These are phyloP conservation scores for Sabuloglossum arenarium DNA, from an alignment of 495 filamentous ascomycete species.

Conservation along the genomic window DNA sequence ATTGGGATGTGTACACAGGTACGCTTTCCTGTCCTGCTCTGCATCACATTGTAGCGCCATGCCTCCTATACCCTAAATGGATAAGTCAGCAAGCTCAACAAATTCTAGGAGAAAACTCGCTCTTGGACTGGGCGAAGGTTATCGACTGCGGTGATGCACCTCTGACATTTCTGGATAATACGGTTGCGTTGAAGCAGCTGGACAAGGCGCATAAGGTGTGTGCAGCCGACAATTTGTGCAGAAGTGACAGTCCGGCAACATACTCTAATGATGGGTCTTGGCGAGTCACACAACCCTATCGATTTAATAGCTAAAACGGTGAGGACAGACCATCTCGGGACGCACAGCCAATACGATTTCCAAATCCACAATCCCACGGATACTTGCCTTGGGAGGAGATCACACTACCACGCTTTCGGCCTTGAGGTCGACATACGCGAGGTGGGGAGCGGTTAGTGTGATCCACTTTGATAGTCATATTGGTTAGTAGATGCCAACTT, in stretches of 20 bases:
- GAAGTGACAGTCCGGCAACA: neutral
- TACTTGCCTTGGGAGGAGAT: conserved; percentile 28
- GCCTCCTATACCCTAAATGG: too few relatives aligned
- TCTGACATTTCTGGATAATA: conserved; percentile 31
- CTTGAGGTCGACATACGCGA: conserved; percentile 21
- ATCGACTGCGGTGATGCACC: conserved; percentile 33
- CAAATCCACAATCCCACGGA: conserved; percentile 16
- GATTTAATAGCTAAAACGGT: neutral
- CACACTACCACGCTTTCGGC: conserved; percentile 31
- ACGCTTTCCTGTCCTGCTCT: neutral
- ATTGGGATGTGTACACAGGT: conserved; percentile 14
- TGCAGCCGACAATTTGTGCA: neutral
- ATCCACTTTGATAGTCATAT: conserved; percentile 34
- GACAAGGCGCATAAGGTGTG: neutral
- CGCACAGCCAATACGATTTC: conserved; percentile 5
- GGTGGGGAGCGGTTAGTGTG: conserved; percentile 27
- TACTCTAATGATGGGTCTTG: neutral
- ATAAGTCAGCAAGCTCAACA: neutral
- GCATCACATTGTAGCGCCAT: neutral
- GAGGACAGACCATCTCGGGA: conserved; percentile 11
- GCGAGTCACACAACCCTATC: neutral
- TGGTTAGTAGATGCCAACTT: conserved; percentile 9
- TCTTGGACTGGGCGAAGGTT: conserved; percentile 26
- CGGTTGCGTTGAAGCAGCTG: conserved; percentile 25
- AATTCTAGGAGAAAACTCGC: conserved; percentile 16